These are phyloP conservation scores for Grifola frondosa DNA, from an alignment of 1,284 basidiomycete species.

Conservation along the genomic window DNA sequence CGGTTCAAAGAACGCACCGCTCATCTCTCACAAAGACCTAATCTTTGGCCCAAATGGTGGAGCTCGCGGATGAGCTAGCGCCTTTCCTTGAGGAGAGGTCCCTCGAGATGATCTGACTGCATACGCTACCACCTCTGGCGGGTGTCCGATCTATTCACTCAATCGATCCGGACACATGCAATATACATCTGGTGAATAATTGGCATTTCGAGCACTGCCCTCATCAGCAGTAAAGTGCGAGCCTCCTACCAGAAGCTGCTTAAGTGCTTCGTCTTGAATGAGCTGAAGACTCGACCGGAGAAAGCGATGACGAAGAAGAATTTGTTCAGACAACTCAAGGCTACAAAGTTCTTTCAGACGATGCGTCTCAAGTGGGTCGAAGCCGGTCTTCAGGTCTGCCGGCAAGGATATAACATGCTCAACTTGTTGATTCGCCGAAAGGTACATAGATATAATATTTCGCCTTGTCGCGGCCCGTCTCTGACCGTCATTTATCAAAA, in stretches of 20 bases:
- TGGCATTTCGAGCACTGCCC: slow-evolving; percentile 99
- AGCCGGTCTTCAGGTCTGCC: slow-evolving; percentile 94
- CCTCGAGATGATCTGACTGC: slow-evolving; percentile 89
- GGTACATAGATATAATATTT: slow-evolving; percentile 37
- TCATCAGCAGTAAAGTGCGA: slow-evolving; percentile 91
- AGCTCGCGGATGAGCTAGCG: slow-evolving; percentile 75
- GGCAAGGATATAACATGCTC: slow-evolving; percentile 99
- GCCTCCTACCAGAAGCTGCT: slow-evolving; percentile 98
- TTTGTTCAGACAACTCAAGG: slow-evolving; percentile 91
- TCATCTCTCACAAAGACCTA: slow-evolving; percentile 85
- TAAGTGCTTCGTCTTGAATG: slow-evolving; percentile 94
- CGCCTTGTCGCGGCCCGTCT: background rate
- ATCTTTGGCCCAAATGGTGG: slow-evolving; percentile 84
- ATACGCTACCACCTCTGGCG: slow-evolving; percentile 99
- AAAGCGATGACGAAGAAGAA: slow-evolving; percentile 98
- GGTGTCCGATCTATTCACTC: slow-evolving; percentile 94
- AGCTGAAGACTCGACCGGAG: slow-evolving; percentile 82
- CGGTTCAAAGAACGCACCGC: slow-evolving; percentile 75
- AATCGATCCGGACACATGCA: slow-evolving; percentile 90
- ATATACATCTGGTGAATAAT: slow-evolving; percentile 93
- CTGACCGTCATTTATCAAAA: slow-evolving; percentile 51
- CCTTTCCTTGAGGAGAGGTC: slow-evolving; percentile 84
- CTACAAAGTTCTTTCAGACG: slow-evolving; percentile 99
- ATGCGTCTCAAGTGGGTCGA: slow-evolving; percentile 99
- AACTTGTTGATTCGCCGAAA: slow-evolving; percentile 98